phyloP scores from a whole-genome alignment of 192 early-diverging fungal species.

The Podila verticillata region DNA sequence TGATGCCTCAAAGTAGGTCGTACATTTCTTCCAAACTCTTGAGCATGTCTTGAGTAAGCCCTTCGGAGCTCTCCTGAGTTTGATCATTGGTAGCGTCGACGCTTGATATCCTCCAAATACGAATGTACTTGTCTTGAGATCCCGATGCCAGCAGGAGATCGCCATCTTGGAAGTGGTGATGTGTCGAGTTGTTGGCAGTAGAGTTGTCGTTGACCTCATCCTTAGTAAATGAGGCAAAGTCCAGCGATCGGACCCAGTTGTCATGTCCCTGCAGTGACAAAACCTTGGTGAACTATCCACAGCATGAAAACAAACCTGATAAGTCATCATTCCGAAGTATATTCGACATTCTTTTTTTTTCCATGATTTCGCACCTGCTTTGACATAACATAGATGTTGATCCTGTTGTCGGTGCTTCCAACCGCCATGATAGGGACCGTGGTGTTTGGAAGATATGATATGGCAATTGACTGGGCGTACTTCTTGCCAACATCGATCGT shows the following conservation, averaged over 20 bases:
- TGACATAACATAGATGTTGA: conserved; percentile 74
- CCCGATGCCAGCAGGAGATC: conserved; percentile 90
- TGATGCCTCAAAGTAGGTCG: neutral
- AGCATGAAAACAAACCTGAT: too few relatives aligned
- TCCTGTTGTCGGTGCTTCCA: conserved; percentile 84
- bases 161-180: conserved; percentile 70
- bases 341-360: too few relatives aligned
- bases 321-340: too few relatives aligned
- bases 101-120: conserved; percentile 85
- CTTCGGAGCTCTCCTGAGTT: conserved; percentile 19
- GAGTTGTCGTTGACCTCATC: conserved; percentile 18
- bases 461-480: conserved; percentile 73
- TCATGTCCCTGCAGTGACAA: conserved; percentile 87
- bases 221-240: conserved; percentile 72
- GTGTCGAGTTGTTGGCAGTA: conserved; percentile 1
- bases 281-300: conserved; percentile 65
- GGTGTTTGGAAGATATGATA: conserved; percentile 74
- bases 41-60: conserved; percentile 56
- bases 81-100: conserved; percentile 10
- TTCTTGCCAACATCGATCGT: conserved; percentile 70
- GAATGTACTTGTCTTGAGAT: conserved; percentile 93
- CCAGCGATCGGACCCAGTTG: conserved; percentile 90
- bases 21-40: conserved; percentile 49
- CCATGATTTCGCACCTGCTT: conserved; percentile 41
- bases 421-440: conserved; percentile 74